These are phyloP conservation scores for Annulohypoxylon stygium DNA, from an alignment of 495 filamentous ascomycete species.

Conservation along the genomic window DNA sequence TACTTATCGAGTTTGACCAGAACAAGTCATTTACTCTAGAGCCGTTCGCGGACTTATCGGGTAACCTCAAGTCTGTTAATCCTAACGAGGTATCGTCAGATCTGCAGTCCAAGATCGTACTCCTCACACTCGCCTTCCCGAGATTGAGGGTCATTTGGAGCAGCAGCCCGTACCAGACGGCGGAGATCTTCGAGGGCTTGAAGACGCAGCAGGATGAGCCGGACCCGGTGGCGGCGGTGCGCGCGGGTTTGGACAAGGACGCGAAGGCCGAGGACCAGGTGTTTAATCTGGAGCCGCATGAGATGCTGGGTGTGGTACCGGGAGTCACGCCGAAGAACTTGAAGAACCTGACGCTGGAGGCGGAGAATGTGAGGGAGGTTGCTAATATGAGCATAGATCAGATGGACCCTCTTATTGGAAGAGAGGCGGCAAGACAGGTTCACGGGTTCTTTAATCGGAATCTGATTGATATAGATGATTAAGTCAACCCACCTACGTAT, in stretches of 20 bases:
- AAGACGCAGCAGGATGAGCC: slow-evolving; percentile 91
- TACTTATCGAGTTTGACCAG: slow-evolving; percentile 97
- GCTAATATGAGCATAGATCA: slow-evolving; percentile 87
- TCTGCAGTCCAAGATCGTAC: slow-evolving; percentile 90
- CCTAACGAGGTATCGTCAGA: slow-evolving; percentile 73
- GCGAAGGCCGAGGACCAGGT: slow-evolving; percentile 65
- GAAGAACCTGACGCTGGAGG: slow-evolving; percentile 75
- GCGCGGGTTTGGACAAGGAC: slow-evolving; percentile 79
- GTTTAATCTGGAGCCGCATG: slow-evolving; percentile 75
- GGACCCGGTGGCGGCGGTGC: slow-evolving; percentile 87
- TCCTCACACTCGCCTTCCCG: slow-evolving; percentile 93
- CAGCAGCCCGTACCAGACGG: slow-evolving; percentile 92
- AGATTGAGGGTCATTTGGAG: slow-evolving; percentile 93
- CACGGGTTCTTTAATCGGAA: slow-evolving; percentile 86
- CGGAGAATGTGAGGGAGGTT: slow-evolving; percentile 82
- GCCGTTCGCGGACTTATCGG: slow-evolving; percentile 84
- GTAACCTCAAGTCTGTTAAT: slow-evolving; percentile 68
- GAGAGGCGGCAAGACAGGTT: slow-evolving; percentile 82
- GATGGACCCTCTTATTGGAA: slow-evolving; percentile 78
- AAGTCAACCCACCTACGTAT: not conserved
- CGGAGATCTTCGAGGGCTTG: slow-evolving; percentile 93
- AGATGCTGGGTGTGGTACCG: slow-evolving; percentile 89
- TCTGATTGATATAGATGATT: slow-evolving; percentile 66
- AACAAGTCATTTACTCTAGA: slow-evolving; percentile 98
- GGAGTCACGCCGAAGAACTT: slow-evolving; percentile 86